Evolutionary conservation across 2,329 filamentous ascomycete genomes (phyloP).

Genomic region (Fusarium nelsonii): DNA sequence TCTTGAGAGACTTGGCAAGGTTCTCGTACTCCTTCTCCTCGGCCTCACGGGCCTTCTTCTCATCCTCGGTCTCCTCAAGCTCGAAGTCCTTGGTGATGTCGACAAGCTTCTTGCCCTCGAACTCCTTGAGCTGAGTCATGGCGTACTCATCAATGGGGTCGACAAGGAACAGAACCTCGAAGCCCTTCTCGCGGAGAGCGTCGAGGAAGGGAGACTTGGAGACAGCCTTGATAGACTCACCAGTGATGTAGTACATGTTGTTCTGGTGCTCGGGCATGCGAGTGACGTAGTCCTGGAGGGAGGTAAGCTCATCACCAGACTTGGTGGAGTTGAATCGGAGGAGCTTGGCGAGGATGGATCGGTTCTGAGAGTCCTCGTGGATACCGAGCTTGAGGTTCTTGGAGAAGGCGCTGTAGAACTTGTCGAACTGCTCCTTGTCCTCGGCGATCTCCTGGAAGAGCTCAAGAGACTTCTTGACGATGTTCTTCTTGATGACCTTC

Average conservation of each 20-base stretch:
- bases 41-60: slow-evolving; percentile 94
- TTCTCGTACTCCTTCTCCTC: slow-evolving; percentile 99
- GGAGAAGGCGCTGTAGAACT: slow-evolving; percentile 99
- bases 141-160: slow-evolving; percentile 99
- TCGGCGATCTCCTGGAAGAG: slow-evolving; percentile 99
- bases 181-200: slow-evolving; percentile 98
- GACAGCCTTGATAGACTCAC: slow-evolving; percentile 98
- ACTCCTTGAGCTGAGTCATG: slow-evolving; percentile 99
- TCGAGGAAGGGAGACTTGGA: slow-evolving; percentile 99
- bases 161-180: slow-evolving; percentile 99
- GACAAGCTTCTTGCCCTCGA: slow-evolving; percentile 99
- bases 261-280: slow-evolving; percentile 99
- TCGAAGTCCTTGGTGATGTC: slow-evolving; percentile 99
- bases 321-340: slow-evolving; percentile 99
- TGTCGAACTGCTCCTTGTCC: slow-evolving; percentile 99
- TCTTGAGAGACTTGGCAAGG: slow-evolving; percentile 98
- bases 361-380: slow-evolving; percentile 99
- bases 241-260: slow-evolving; percentile 99
- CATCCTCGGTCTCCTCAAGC: slow-evolving; percentile 99
- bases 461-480: slow-evolving; percentile 99
- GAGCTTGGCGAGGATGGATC: slow-evolving; percentile 91
- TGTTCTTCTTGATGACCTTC: slow-evolving; percentile 99
- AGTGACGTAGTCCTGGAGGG: slow-evolving; percentile 96
- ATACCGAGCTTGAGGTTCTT: slow-evolving; percentile 99
- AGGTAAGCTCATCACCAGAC: slow-evolving; percentile 95